Evolutionary conservation across 306 rosid genomes (phyloP).

Genomic region (Oemleria cerasiformis): DNA sequence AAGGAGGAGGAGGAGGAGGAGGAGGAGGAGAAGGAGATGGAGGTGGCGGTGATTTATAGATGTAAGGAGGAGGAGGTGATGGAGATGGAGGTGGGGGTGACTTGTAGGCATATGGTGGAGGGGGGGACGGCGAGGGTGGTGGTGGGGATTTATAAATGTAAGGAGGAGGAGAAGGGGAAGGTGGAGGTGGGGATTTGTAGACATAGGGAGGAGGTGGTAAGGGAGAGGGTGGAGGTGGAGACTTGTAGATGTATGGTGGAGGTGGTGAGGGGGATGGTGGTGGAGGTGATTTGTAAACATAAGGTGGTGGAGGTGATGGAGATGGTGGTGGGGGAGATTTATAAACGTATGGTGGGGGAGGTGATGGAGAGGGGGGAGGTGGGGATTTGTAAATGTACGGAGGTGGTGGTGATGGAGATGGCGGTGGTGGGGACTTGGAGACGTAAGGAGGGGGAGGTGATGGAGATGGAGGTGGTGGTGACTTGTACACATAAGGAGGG

Average conservation of each 20-base stretch:
- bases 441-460: no score
- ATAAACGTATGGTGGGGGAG: no score
- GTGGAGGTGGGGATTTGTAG: slow-evolving; percentile 11
- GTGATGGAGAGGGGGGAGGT: background rate
- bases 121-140: background rate
- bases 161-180: background rate
- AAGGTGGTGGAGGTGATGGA: background rate
- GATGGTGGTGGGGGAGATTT: no score
- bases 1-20: no score
- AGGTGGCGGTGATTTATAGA: slow-evolving; percentile 10
- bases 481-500: background rate
- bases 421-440: background rate
- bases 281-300: background rate
- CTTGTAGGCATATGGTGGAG: slow-evolving; percentile 6
- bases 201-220: background rate
- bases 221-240: slow-evolving; percentile 4
- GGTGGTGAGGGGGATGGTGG: no score
- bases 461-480: slow-evolving; percentile 6
- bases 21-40: background rate
- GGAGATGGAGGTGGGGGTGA: slow-evolving; percentile 9
- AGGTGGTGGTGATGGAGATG: background rate
- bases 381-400: slow-evolving; percentile 11
- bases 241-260: slow-evolving; percentile 7
- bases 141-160: background rate
- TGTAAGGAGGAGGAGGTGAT: background rate